Base-by-base conservation (phyloP, 306 rosid genomes). In the Cyclanthera cordifolia region DNA sequence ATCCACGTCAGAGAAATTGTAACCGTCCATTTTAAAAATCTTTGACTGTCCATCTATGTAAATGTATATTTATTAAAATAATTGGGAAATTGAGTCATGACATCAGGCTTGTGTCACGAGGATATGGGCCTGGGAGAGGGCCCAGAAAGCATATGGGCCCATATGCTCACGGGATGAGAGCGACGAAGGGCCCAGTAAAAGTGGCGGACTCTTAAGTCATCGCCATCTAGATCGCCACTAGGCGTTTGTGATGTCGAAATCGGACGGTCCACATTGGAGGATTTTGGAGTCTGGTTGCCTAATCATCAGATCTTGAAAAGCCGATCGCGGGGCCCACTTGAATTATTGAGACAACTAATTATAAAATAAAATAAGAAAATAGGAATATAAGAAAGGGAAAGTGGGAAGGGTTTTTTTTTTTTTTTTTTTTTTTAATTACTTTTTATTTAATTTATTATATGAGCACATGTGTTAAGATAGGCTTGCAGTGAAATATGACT, bases 181-280 rank as follows among this genome's bases (percentile, higher is more conserved):
- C 17, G 15, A 15, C 8, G 72, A 8, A 27, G 69, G 70, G 39
- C 53, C 70, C 39, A 65, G 45, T 65, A 43, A 65, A 61, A 45
- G 53, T 65, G 70, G 53, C 53, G 50, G 60, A 50, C 61, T 69
- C 30, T 15, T 14, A 5, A 69, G 49, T 37, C 30, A 51, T 51
- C 28, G 15, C 19, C 49, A 52, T 69, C 60, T 12, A 17, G 16
- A 27, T 32, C 48, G 63, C 63, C 73, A 52, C 61, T 51, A 10
- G 48, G n/a, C 60, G 4, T 1, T 34, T 6, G 47, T 28, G 47
- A 28, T 20, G 72, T 69, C 37, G 49, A 30, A 69, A 69, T 69
- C 73, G 3, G 14, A 69, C 73, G 63, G 73, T 69, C 61, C 50
- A 69, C 20, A 51, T 28, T 52, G 60, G 61, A 17, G 73, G 61